These are phyloP conservation scores for Artemisia argyi DNA, from an alignment of 129 eudicot species.

Conservation along the genomic window DNA sequence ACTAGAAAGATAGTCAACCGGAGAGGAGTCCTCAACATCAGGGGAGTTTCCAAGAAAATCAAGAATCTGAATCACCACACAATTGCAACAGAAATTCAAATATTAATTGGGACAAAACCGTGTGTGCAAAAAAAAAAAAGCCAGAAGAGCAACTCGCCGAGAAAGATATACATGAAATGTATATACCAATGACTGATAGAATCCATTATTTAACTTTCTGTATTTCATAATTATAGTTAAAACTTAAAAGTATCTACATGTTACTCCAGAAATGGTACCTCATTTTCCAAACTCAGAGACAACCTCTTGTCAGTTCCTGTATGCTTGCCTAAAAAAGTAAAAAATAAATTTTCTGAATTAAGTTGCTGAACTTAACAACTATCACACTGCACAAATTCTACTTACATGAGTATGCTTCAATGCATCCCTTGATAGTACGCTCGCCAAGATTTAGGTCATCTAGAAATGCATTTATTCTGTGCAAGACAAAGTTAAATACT, in stretches of 20 bases:
- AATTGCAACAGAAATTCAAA: background rate
- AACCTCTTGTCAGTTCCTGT: conserved; percentile 80
- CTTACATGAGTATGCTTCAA: conserved; percentile 99
- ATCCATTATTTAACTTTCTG: background rate
- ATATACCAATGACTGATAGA: background rate
- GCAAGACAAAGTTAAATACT: conserved; percentile 15
- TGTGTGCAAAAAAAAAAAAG: background rate
- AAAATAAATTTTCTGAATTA: background rate
- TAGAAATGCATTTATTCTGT: conserved; percentile 78
- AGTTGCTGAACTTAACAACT: background rate
- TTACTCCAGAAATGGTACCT: conserved; percentile 40
- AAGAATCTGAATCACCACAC: conserved; percentile 58
- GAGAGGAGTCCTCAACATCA: conserved; percentile 67
- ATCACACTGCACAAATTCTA: conserved; percentile 4
- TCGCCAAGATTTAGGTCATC: conserved; percentile 86
- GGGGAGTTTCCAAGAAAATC: conserved; percentile 80
- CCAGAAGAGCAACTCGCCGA: background rate
- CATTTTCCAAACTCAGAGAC: conserved; percentile 89
- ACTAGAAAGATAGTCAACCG: conserved; percentile 57
- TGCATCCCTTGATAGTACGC: conserved; percentile 82
- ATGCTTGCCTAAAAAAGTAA: conserved; percentile 72
- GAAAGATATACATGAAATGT: background rate
- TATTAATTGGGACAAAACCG: background rate
- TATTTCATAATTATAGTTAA: background rate
- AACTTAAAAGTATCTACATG: background rate